Evolutionary conservation across 179 eudicot species (phyloP).

Genomic region (Actinidia arguta): DNA sequence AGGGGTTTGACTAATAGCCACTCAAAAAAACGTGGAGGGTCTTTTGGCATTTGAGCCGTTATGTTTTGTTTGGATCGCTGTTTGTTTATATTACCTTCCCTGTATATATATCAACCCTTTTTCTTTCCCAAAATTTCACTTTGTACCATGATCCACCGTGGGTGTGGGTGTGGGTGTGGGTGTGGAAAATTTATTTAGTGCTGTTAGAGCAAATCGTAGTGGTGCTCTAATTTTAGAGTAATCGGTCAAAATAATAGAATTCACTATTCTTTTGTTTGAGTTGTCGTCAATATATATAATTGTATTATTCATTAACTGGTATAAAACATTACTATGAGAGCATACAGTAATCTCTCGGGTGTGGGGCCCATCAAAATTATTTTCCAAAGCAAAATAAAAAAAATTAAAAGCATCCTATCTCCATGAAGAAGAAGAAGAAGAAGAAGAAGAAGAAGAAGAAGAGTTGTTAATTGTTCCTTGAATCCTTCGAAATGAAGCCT

Average conservation of each 20-base stretch:
- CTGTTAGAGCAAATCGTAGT: too few species aligned
- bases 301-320: too few species aligned
- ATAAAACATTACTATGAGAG: too few species aligned
- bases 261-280: too few species aligned
- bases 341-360: too few species aligned
- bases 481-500: too few species aligned
- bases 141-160: background rate
- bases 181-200: too few species aligned
- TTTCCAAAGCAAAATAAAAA: background rate
- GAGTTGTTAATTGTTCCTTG: conserved; percentile 4
- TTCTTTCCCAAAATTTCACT: background rate
- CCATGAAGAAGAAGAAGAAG: background rate
- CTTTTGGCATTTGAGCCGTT: conserved; percentile 20
- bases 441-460: background rate
- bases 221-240: too few species aligned
- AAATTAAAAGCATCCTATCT: background rate
- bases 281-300: too few species aligned
- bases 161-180: too few species aligned
- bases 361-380: background rate
- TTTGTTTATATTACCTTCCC: background rate
- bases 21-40: conserved; percentile 5
- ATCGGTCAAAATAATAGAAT: too few species aligned
- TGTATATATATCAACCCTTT: background rate
- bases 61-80: conserved; percentile 2
- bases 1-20: background rate